Evolutionary conservation across 2,329 filamentous ascomycete species (phyloP), one percentile per base, ranked within the genome.

Genomic region (Beauveria medogensis): DNA sequence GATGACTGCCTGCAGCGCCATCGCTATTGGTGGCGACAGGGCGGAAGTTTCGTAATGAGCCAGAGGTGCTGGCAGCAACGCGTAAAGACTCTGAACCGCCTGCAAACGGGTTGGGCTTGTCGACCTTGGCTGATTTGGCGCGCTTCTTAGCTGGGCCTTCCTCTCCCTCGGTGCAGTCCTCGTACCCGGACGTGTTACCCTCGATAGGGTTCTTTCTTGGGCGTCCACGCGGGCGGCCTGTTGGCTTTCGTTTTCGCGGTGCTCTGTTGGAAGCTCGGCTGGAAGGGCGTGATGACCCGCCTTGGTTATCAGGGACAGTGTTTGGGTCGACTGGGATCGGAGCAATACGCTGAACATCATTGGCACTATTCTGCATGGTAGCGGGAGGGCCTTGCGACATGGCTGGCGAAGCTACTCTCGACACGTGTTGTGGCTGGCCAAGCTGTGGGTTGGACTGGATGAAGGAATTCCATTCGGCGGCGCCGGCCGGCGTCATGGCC

Each of bases 41-140:
- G 50, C 92, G 84, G 72, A 96, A 89, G 53, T 87, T 88, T 48
- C 93, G 89, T 62, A 97, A 81, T 5, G 92, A 96, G 47, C 91
- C 91, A 50, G 92, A 89, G 18, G 90, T 96, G 71, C 91, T 96
- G 52, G 93, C 93, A 63, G 90, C 88, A n/a, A 96, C 91, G 54
- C 92, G 84, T 28, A 97, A 78, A 3, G 91, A 95, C 54, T 94
- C 91, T 10, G 86, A 83, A 34, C 86, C 86, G 44, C 84, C 81
- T 56, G 88, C 89, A 67, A 97, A 89, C 24, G 84, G 85, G 64
- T 81, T 83, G 66, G 84, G 88, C 75, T 86, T 88, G 64, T 89
- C 85, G 14, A 87, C 83, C 69, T 88, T 84, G 22, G 85, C 91
- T 26, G 88, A 84, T 69, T 91, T 94, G 40, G 87, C 92, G 68